These are phyloP conservation scores for Stygiomarasmius scandens DNA, from an alignment of 1,284 basidiomycete genomes.

Conservation along the genomic window DNA sequence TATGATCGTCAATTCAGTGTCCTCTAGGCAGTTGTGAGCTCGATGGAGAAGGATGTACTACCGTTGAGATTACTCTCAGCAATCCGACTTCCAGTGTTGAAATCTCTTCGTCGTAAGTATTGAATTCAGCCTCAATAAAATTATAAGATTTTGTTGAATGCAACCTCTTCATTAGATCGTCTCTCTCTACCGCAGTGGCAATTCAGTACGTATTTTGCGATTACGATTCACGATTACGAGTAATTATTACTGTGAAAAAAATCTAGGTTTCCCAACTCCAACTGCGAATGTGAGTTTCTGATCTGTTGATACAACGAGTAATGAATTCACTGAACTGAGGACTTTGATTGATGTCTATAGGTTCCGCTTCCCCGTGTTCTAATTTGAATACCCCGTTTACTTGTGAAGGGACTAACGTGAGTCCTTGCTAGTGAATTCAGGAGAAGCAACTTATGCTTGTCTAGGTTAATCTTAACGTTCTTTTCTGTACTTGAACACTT, in stretches of 20 bases:
- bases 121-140: constrained; percentile 20
- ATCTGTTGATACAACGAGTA: no score
- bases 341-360: no score
- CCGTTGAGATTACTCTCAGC: constrained; percentile 43
- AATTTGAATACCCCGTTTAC: constrained; percentile 38
- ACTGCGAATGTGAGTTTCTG: no score
- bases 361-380: constrained; percentile 14
- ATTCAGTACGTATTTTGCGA: no score
- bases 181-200: no score
- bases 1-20: neutral
- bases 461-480: constrained; percentile 35
- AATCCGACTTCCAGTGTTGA: constrained; percentile 48
- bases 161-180: no score
- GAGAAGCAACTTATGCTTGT: no score
- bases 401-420: constrained; percentile 40
- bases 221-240: no score
- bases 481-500: constrained; percentile 34
- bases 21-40: constrained; percentile 36
- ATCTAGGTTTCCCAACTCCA: no score
- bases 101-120: constrained; percentile 45
- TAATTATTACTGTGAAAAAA: no score
- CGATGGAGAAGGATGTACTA: constrained; percentile 48
- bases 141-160: neutral
- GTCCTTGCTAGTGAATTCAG: no score
- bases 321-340: no score